A percentile compares a stretch with the other conserved stretches of the same genome.
Conservation (phyloP, 345 rosid genomes). For the Sisymbrium irio region DNA sequence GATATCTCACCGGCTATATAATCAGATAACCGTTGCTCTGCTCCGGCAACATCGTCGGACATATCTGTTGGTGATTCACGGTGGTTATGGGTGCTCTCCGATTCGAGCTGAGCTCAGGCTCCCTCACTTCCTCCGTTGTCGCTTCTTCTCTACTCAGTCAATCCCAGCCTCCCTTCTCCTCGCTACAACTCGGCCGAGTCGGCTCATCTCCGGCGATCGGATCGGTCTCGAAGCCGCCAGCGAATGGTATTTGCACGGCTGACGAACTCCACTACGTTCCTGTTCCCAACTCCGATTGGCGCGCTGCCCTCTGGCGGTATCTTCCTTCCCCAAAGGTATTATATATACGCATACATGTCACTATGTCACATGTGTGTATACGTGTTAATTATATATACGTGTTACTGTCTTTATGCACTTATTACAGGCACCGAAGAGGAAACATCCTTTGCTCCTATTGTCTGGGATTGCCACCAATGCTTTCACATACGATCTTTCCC, state of each 20-base stretch:
- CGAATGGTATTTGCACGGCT: slow-evolving; percentile 54
- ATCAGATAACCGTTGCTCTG: not conserved
- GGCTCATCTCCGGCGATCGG: slow-evolving; percentile 6
- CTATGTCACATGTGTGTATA: not conserved
- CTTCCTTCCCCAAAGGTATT: slow-evolving; percentile 53
- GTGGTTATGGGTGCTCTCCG: slow-evolving; percentile 36
- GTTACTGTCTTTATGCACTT: not conserved
- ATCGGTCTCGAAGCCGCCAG: not conserved
- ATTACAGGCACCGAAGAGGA: slow-evolving; percentile 51
- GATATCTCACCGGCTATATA: slow-evolving; percentile 11
- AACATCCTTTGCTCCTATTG: slow-evolving; percentile 72
- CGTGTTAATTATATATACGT: not conserved
- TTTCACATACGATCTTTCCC: slow-evolving; percentile 71
- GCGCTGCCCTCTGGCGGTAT: slow-evolving; percentile 91
- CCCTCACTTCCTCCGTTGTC: slow-evolving; percentile 16
- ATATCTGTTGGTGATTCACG: not conserved
- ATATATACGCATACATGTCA: not conserved
- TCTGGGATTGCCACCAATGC: slow-evolving; percentile 84
- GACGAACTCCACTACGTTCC: slow-evolving; percentile 89
- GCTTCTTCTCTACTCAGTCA: slow-evolving; percentile 26
- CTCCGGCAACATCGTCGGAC: slow-evolving; percentile 1
- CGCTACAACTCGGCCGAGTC: slow-evolving; percentile 20
- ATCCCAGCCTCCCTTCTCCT: slow-evolving; percentile 1
- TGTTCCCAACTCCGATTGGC: slow-evolving; percentile 72
- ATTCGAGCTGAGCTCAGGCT: slow-evolving; percentile 41